Base-by-base conservation (phyloP, 1,284 basidiomycete species). In the Naganishia albida region DNA sequence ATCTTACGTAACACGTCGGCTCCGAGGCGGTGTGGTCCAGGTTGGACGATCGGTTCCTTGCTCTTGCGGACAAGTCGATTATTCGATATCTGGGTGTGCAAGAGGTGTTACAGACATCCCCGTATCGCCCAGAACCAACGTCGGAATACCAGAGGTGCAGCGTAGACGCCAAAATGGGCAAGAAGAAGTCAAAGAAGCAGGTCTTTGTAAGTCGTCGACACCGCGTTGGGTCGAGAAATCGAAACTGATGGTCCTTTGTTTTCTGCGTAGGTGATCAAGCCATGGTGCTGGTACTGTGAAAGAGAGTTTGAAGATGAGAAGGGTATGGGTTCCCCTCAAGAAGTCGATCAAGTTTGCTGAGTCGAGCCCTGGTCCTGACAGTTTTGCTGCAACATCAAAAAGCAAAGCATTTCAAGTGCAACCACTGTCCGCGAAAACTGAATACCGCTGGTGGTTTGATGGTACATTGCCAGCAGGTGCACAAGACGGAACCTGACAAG, bases 221-320 rank as follows among this genome's bases (percentile, higher is more conserved):
- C 16, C 7, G 12, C 8, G 38, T 55, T 39, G 23, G 7, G 20
- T 3, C 25, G 4, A 4, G 20, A 56, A 12, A 10, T 7, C 23
- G 12, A 39, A 1, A 38, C 18, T 56, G 7, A 39, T 25, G 13
- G 13, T 12, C 13, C 53, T 42, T 30, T 20, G 28, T 18, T 40
- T 12, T 15, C 55, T 4, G 34, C 10, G 34, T 68, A 93, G 91
- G 81, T 92, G 67, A 85, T 93, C 72, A 88, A 90, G 46, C 91
- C 92, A 20, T 94, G 92, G 91, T 95, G 92, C 82, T 97, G 93
- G 95, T 97, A 97, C 80, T 97, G 94, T 83, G 95, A 99, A 81
- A 87, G 93, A 78, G 95, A 95, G 80, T 97, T 96, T 74, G 93
- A 96, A 79, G 93, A 96, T 85, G 93, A 94, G 80, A 95, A 95